Evolutionary conservation across 2,329 filamentous ascomycete species (phyloP).

Genomic region (Ciborinia camelliae): DNA sequence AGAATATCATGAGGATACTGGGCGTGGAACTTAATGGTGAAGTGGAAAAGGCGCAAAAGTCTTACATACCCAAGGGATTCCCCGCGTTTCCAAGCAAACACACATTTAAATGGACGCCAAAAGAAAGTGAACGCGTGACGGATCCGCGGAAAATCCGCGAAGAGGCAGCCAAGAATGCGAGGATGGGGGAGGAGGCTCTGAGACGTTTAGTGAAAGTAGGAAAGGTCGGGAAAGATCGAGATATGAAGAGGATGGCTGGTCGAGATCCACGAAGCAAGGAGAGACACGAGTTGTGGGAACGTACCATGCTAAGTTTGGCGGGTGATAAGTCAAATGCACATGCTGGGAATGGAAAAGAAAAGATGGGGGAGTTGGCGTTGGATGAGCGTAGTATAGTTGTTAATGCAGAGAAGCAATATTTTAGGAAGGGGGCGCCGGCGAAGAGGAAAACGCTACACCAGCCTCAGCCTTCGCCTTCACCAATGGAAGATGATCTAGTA

Average conservation of each 20-base stretch:
- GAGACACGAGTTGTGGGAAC: slow-evolving; percentile 59
- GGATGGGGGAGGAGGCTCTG: slow-evolving; percentile 60
- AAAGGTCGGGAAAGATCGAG: slow-evolving; percentile 63
- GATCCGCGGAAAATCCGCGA: slow-evolving; percentile 58
- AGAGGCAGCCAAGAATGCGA: slow-evolving; percentile 56
- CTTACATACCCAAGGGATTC: slow-evolving; percentile 57
- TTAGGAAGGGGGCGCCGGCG: slow-evolving; percentile 43
- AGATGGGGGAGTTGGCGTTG: slow-evolving; percentile 37
- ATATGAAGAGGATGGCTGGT: slow-evolving; percentile 53
- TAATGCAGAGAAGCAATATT: slow-evolving; percentile 52
- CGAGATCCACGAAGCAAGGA: slow-evolving; percentile 50
- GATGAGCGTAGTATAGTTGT: slow-evolving; percentile 64
- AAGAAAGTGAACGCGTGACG: slow-evolving; percentile 44
- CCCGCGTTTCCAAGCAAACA: slow-evolving; percentile 62
- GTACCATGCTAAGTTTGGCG: slow-evolving; percentile 54
- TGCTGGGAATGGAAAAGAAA: slow-evolving; percentile 27
- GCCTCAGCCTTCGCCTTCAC: not conserved
- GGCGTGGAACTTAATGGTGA: slow-evolving; percentile 57
- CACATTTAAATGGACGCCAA: slow-evolving; percentile 59
- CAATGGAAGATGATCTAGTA: slow-evolving; percentile 10
- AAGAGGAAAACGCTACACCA: slow-evolving; percentile 26
- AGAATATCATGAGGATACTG: slow-evolving; percentile 40
- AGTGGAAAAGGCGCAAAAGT: slow-evolving; percentile 52
- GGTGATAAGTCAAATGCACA: slow-evolving; percentile 23
- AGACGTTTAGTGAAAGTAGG: slow-evolving; percentile 57